Base-by-base conservation (phyloP, 2,329 filamentous ascomycete genomes). In the Rachicladosporium sp. region DNA sequence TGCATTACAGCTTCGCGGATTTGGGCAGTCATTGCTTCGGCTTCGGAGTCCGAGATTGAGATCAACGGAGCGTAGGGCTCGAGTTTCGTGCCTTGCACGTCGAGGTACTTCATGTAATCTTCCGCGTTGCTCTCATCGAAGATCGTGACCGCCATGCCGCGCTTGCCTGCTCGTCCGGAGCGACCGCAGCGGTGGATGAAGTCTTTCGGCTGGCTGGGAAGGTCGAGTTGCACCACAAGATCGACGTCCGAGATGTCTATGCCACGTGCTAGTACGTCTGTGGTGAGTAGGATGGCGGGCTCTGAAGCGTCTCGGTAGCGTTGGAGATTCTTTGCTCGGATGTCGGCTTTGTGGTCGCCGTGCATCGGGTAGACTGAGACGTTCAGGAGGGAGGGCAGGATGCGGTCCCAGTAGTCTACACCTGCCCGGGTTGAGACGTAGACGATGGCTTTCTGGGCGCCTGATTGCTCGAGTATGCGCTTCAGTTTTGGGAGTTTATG, bases 401-500 rank as follows among this genome's bases (percentile, higher is more conserved):
- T 68, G 49, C 86, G 74, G 44, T 88, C 78, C 58, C 93, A 93
- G 63, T 96, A 96, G 60, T 96, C 89, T 44, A 98, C 91, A 1
- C 84, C 83, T 27, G 87, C 88, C 58, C 91, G 95, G 2, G 89
- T 95, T 0, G 88, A 93, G 13, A 96, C 71, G 57, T 95, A 98
- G 38, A 95, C 70, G 39, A 98, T 95, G 27, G 78, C 82, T 54
- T 88, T 87, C 47, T 88, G 79, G 0, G 89, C 89, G 15, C 52
- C 43, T 2, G 37, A 44, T 10, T 73, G 70, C 12, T 74, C 67
- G 2, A 96, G 68, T 0, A 96, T 69, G 23, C 78, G 74, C 36
- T 76, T 71, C 2, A 94, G 63, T 0, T 80, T 75, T 0, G 85
- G 81, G 29, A 94, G 67, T 59, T 94, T 95, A 46, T 89, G 79